Evolutionary conservation across 306 rosid species (phyloP).

Genomic region (Vigna mungo): DNA sequence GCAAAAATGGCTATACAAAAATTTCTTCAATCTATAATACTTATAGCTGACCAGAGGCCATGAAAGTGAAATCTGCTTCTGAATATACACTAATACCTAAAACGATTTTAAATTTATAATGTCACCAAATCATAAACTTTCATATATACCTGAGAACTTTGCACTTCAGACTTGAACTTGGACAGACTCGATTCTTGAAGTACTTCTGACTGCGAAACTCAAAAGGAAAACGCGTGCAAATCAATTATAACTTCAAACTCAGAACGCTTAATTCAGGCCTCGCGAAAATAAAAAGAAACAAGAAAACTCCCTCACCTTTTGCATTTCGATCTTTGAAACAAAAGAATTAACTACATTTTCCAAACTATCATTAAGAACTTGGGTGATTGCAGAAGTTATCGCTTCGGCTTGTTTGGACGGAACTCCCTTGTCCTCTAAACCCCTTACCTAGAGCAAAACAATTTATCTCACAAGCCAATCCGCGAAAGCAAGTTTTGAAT

Average conservation of each 20-base stretch:
- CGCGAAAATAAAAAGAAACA: too few species aligned
- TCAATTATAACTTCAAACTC: not conserved
- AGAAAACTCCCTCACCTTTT: constrained; percentile 39
- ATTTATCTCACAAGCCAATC: constrained; percentile 30
- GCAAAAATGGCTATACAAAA: not conserved
- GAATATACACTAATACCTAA: too few species aligned
- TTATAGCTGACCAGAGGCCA: not conserved
- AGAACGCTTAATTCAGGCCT: not conserved
- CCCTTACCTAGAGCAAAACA: constrained; percentile 49
- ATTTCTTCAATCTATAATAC: not conserved
- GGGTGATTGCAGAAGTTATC: constrained; percentile 59
- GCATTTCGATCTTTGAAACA: constrained; percentile 61
- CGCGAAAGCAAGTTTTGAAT: not conserved
- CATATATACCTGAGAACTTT: constrained; percentile 60
- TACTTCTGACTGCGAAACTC: constrained; percentile 52
- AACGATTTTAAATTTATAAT: too few species aligned
- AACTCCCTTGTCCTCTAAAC: constrained; percentile 63
- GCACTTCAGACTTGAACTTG: constrained; percentile 60
- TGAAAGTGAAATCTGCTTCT: not conserved
- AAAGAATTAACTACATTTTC: constrained; percentile 60
- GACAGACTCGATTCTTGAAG: constrained; percentile 60
- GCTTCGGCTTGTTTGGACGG: constrained; percentile 76
- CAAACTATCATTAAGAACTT: constrained; percentile 63
- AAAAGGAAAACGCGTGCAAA: not conserved
- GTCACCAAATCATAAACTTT: too few species aligned